A percentile compares a stretch with the other conserved stretches of the same genome.
phyloP scores from a whole-genome alignment of 352 stramenopile species.

The Phytophthora aleatoria region DNA sequence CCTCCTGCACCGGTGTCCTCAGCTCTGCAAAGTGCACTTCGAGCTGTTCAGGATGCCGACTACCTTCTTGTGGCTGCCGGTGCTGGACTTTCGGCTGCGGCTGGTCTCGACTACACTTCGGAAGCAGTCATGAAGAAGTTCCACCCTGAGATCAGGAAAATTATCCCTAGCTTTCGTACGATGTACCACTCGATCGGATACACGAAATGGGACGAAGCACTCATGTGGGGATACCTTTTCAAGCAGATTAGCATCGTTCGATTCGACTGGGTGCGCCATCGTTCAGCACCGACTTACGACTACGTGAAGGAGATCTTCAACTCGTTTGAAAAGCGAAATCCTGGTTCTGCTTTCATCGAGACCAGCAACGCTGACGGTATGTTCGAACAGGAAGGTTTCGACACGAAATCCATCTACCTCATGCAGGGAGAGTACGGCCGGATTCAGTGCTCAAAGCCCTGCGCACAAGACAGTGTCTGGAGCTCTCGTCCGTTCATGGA shows the following conservation, averaged over 20 bases:
- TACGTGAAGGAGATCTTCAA: slow-evolving; percentile 54
- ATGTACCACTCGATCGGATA: slow-evolving; percentile 70
- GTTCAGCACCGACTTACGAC: slow-evolving; percentile 57
- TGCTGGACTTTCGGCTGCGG: slow-evolving; percentile 68
- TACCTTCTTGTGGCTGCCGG: slow-evolving; percentile 65
- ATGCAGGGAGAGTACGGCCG: slow-evolving; percentile 71
- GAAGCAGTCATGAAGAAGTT: slow-evolving; percentile 65
- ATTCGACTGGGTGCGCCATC: slow-evolving; percentile 53
- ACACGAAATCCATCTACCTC: slow-evolving; percentile 52
- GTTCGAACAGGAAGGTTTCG: slow-evolving; percentile 76
- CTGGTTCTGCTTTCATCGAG: slow-evolving; percentile 58
- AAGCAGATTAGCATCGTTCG: slow-evolving; percentile 66
- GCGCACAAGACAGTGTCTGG: slow-evolving; percentile 53
- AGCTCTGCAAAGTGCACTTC: slow-evolving; percentile 31
- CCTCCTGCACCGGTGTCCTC: slow-evolving; percentile 32
- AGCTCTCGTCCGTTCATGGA: slow-evolving; percentile 60
- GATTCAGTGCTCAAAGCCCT: slow-evolving; percentile 59
- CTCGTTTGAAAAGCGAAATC: slow-evolving; percentile 31
- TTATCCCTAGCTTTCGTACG: slow-evolving; percentile 54
- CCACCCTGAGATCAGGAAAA: slow-evolving; percentile 49
- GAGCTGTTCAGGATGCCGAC: slow-evolving; percentile 55
- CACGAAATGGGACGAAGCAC: slow-evolving; percentile 39
- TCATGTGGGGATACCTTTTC: slow-evolving; percentile 72
- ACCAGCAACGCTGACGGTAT: slow-evolving; percentile 77
- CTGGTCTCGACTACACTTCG: slow-evolving; percentile 78